These are phyloP conservation scores for Penicillium hesseltinei DNA, from an alignment of 2,329 filamentous ascomycete species.

Conservation along the genomic window DNA sequence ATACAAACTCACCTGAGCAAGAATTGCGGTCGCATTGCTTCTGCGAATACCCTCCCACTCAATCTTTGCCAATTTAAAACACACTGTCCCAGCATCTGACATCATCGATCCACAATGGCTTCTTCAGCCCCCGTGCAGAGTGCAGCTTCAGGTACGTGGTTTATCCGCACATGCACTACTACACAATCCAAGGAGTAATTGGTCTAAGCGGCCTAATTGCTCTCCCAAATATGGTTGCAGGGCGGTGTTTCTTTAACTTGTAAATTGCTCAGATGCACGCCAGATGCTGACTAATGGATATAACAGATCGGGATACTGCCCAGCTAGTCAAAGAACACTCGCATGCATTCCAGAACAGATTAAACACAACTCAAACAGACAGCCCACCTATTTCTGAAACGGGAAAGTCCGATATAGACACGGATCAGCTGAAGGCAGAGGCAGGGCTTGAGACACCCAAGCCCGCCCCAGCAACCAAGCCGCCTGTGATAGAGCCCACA, in stretches of 20 bases:
- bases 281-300: conserved; percentile 23
- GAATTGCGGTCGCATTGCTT: conserved; percentile 16
- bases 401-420: neutral
- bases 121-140: conserved; percentile 15
- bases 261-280: neutral
- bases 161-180: neutral
- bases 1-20: conserved; percentile 7
- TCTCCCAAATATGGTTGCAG: neutral
- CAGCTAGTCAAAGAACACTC: conserved; percentile 12
- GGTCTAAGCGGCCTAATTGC: neutral
- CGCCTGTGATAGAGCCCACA: conserved; percentile 5
- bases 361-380: conserved; percentile 17
- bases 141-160: conserved; percentile 26
- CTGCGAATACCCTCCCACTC: conserved; percentile 12
- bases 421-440: neutral
- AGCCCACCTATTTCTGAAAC: conserved; percentile 2
- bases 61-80: neutral
- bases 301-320: conserved; percentile 6
- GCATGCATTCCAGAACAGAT: conserved; percentile 14
- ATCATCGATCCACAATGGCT: conserved; percentile 30
- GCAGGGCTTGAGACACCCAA: conserved; percentile 4
- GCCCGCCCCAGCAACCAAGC: conserved; percentile 9
- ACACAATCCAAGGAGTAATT: conserved; percentile 1
- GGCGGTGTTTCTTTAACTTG: neutral
- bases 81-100: conserved; percentile 16